Evolutionary conservation across 192 early-diverging fungal species (phyloP), one percentile per base, ranked within the genome.

Genomic region (Umbelopsis sp.): DNA sequence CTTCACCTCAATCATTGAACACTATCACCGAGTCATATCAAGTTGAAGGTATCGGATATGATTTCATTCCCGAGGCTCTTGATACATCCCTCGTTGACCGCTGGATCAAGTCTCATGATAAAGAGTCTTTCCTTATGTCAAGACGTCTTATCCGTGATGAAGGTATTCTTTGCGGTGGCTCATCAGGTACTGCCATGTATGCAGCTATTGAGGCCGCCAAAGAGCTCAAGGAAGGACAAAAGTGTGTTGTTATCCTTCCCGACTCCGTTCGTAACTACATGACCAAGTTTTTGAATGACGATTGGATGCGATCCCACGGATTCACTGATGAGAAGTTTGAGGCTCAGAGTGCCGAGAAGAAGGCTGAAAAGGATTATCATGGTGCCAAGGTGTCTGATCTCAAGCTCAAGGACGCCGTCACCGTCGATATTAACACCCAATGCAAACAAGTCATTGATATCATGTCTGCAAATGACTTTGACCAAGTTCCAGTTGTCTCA

Each of bases 221-320:
- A 76, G 74, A 81, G 23, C 83, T 99, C 15, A 92, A 91, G 70
- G 84, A 91, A 44, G 95, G 95, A 53, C 90, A 97, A 80, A 87
- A 95, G 55, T 91, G 91, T 74, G 96, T 98, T 71, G 96, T 98
- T 11, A 80, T 99, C n/a, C 79, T 99, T 52, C 91, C 98, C 37
- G 98, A 99, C 82, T 97, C 96, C 13, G 95, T 98, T 68, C 88
- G 97, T 67, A 99, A 99, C 87, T 99, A 98, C 88, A 99, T 99
- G 97, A 94, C 95, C 74, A 98, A 98, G 81, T 97, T 97, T 84
- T 90, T 99, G 77, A 96, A 93, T 80, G 97, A 98, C 78, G 93
- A 91, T 46, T 99, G 96, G 97, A 98, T 99, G 96, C 87, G 88
- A 68, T 76, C 78, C 64, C 88, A 90, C 79, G 94, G 93, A 49